These are phyloP conservation scores for Bipolaris sorokiniana DNA, from an alignment of 2,329 filamentous ascomycete genomes.

Conservation along the genomic window DNA sequence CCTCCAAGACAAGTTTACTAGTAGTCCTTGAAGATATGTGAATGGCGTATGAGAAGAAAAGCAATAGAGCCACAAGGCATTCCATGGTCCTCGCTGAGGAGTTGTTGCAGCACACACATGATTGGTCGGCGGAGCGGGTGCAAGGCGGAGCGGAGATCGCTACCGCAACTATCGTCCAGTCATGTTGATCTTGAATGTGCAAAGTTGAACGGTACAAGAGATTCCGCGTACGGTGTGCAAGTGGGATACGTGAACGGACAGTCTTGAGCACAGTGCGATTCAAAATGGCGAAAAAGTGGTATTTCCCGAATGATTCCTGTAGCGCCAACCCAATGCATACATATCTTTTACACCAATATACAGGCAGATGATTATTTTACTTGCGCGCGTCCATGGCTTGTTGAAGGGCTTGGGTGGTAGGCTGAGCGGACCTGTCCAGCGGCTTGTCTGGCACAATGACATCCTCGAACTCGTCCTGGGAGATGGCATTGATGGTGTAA, in stretches of 20 bases:
- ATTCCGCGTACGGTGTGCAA: not conserved
- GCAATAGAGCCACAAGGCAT: not conserved
- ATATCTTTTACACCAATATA: slow-evolving; percentile 36
- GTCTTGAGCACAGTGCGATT: slow-evolving; percentile 1
- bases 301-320: slow-evolving; percentile 26
- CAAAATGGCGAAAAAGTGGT: slow-evolving; percentile 15
- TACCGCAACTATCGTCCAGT: not conserved
- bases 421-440: slow-evolving; percentile 51
- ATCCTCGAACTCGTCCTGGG: slow-evolving; percentile 96
- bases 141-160: not conserved
- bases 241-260: not conserved
- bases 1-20: not conserved
- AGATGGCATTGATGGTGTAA: slow-evolving; percentile 81
- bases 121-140: not conserved
- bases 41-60: not conserved
- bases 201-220: not conserved
- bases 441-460: slow-evolving; percentile 85
- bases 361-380: slow-evolving; percentile 20
- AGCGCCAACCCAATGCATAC: slow-evolving; percentile 41
- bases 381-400: slow-evolving; percentile 41
- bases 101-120: not conserved
- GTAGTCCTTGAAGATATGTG: not conserved
- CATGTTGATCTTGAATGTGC: not conserved
- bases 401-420: slow-evolving; percentile 38
- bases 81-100: not conserved